Conservation (phyloP, 305 asterid genomes). For the Solanum hybrid region DNA sequence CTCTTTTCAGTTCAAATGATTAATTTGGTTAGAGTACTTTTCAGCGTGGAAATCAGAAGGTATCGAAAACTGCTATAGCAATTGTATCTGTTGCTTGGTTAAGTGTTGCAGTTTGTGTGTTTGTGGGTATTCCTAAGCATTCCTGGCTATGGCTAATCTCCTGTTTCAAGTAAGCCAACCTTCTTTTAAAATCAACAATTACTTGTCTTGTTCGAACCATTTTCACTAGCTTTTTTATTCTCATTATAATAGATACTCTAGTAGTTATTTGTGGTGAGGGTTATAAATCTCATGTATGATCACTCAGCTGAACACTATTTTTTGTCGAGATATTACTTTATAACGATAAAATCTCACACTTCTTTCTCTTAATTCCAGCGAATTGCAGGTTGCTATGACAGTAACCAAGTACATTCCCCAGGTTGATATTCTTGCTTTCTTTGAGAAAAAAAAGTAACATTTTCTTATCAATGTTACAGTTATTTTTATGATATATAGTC, state of each 20-base stretch:
- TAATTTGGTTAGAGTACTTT: background rate
- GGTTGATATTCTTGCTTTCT: slow-evolving; percentile 20
- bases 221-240: background rate
- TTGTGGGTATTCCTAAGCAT: slow-evolving; percentile 51
- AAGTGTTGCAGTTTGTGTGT: slow-evolving; percentile 58
- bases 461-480: background rate
- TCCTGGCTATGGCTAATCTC: slow-evolving; percentile 81
- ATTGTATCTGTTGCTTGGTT: slow-evolving; percentile 56
- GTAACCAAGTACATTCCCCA: slow-evolving; percentile 89
- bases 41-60: slow-evolving; percentile 80
- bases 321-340: background rate
- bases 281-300: background rate
- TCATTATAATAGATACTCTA: background rate
- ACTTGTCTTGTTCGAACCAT: background rate
- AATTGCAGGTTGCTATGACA: slow-evolving; percentile 79
- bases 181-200: background rate
- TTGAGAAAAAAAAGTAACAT: background rate
- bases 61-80: slow-evolving; percentile 39
- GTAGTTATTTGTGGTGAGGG: background rate
- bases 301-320: background rate
- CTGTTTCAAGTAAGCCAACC: slow-evolving; percentile 68
- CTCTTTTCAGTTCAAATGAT: background rate
- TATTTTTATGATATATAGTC: background rate
- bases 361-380: slow-evolving; percentile 32
- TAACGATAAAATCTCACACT: background rate